Conservation (phyloP, 257 asterid genomes). For the Penstemon barbatus region DNA sequence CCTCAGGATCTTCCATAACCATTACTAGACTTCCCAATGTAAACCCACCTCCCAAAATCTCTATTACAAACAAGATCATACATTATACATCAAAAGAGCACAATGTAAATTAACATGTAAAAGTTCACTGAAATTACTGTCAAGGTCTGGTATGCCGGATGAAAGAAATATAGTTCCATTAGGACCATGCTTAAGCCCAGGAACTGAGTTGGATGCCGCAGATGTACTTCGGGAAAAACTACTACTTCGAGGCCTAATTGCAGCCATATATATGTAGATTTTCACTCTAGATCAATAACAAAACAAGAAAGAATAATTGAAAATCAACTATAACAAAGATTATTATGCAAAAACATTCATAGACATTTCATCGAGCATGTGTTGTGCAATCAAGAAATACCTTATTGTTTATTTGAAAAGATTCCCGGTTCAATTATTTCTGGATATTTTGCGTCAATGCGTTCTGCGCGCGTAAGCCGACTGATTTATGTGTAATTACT, state of each 20-base stretch:
- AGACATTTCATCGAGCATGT: slow-evolving; percentile 41
- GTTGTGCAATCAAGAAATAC: slow-evolving; percentile 19
- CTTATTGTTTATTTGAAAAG: too few relatives aligned
- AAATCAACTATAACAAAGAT: slow-evolving; percentile 1
- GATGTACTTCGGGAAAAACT: slow-evolving; percentile 82
- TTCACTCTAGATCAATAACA: slow-evolving; percentile 25
- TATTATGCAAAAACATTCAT: not conserved
- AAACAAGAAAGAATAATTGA: slow-evolving; percentile 3
- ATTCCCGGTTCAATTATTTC: too few relatives aligned
- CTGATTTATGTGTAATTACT: too few relatives aligned
- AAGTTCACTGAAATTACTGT: slow-evolving; percentile 54
- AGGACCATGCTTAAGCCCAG: slow-evolving; percentile 91
- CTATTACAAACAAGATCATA: slow-evolving; percentile 35
- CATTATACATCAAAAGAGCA: not conserved
- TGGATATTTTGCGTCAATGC: too few relatives aligned
- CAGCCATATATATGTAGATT: slow-evolving; percentile 50
- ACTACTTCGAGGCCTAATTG: slow-evolving; percentile 60
- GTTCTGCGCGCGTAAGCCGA: too few relatives aligned
- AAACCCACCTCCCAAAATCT: slow-evolving; percentile 92
- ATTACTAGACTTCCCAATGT: slow-evolving; percentile 85
- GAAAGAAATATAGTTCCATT: slow-evolving; percentile 83
- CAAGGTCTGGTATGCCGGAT: slow-evolving; percentile 87
- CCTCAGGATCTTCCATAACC: slow-evolving; percentile 93
- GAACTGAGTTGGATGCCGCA: slow-evolving; percentile 39
- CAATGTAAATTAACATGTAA: not conserved